Percentiles rank a stretch among this genome's conserved stretches.
Evolutionary conservation across 306 rosid species (phyloP).

Genomic region (Vigna hirtella): DNA sequence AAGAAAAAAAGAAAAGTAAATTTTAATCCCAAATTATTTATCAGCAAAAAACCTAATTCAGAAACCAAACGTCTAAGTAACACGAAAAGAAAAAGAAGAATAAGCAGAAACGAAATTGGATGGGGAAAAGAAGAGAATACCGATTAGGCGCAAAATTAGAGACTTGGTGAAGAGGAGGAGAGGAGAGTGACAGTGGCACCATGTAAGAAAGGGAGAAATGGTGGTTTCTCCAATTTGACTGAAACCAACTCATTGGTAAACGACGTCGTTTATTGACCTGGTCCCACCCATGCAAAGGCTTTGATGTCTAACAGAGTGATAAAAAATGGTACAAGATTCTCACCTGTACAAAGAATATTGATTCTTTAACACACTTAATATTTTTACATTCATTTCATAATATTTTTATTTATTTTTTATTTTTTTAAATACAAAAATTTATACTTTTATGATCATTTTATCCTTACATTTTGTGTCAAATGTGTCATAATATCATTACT

Average conservation of each 20-base stretch:
- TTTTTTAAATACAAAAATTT: too few relatives aligned
- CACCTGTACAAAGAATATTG: too few relatives aligned
- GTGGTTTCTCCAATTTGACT: conserved; percentile 13
- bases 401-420: too few relatives aligned
- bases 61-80: conserved; percentile 3
- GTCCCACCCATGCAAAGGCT: conserved; percentile 6
- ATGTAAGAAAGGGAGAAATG: not conserved
- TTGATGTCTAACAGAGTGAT: not conserved
- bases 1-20: conserved; percentile 14
- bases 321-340: not conserved
- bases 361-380: too few relatives aligned
- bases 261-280: conserved; percentile 37
- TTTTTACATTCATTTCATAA: too few relatives aligned
- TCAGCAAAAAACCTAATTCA: not conserved
- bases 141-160: conserved; percentile 19
- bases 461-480: too few relatives aligned
- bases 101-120: not conserved
- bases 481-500: too few relatives aligned
- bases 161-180: conserved; percentile 30
- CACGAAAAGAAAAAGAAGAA: not conserved
- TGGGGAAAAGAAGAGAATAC: conserved; percentile 29
- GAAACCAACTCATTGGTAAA: not conserved
- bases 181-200: conserved; percentile 16
- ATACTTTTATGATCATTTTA: too few relatives aligned
- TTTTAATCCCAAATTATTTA: not conserved